Base-by-base conservation (phyloP, 768 basidiomycete species). In the Lentinula detonsa region DNA sequence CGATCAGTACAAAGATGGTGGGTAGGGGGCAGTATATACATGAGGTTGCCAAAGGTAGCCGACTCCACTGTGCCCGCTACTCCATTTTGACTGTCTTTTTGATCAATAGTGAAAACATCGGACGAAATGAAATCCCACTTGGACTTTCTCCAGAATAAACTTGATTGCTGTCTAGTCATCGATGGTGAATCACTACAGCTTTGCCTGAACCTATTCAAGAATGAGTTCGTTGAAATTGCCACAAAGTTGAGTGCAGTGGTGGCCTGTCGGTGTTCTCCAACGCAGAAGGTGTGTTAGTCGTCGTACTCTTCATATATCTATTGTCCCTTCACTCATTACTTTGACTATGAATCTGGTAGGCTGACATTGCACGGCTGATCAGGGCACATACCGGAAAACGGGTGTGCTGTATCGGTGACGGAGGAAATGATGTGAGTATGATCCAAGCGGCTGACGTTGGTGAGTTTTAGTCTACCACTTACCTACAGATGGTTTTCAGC, bases 401-500 rank as follows among this genome's bases (percentile, higher is more conserved):
- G 0, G 96, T 99, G 0, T 98, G 96, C 72, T 98, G 97, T 70
- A 98, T 98, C 61, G 97, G 97, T 2, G 97, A 99, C 75, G 97
- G 97, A 37, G 97, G 97, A 4, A 99, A 99, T 72, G 97, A 99
- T 71, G 97, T 99, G 64, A 94, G 92, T 72, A 99, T 99, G 97
- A 99, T 99, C 63, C 97, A 98, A 69, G 97, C 97, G 1, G 97
- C 97, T 2, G 94, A 98, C 68, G 95, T 99, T 61, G 96, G 95
- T 94, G 52, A 71, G 93, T 85, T 59, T 45, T 18, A 16, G 21
- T 7, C 52, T 8, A 8, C 7, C 37, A 39, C 13, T 39, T 8
- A 13, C 37, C 7, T 39, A 5, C 31, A 35, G 15, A 39, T 28
- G 28, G 28, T 3, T 3, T 28, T 28, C 28, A 28, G 28, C 28